These are phyloP conservation scores for Ailanthus altissimus DNA, from an alignment of 345 rosid species.

Conservation along the genomic window DNA sequence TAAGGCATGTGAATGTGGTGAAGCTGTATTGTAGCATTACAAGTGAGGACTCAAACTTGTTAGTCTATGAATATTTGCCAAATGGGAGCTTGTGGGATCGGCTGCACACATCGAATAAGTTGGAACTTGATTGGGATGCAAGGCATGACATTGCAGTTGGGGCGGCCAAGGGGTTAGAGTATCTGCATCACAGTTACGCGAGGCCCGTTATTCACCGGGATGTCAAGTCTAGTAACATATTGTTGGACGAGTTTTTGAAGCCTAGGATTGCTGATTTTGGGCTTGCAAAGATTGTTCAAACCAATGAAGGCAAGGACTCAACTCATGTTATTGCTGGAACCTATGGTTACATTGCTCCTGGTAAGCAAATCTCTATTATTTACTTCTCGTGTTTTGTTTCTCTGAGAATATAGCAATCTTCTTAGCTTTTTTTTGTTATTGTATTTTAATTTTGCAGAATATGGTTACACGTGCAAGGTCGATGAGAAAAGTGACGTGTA, in stretches of 20 bases:
- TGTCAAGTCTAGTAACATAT: constrained; percentile 84
- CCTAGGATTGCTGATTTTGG: constrained; percentile 97
- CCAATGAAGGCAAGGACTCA: constrained; percentile 51
- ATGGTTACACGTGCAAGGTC: constrained; percentile 80
- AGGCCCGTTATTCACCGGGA: constrained; percentile 80
- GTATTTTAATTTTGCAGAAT: constrained; percentile 50
- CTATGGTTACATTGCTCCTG: constrained; percentile 94
- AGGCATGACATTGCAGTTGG: constrained; percentile 83
- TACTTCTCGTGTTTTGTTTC: background rate
- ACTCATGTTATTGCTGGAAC: constrained; percentile 87
- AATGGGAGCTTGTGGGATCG: constrained; percentile 94
- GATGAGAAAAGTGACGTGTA: constrained; percentile 91
- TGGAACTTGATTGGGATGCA: constrained; percentile 82
- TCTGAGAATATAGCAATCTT: background rate
- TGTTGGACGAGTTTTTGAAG: constrained; percentile 77
- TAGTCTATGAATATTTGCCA: constrained; percentile 89
- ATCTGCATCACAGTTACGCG: constrained; percentile 79
- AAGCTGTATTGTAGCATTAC: constrained; percentile 91
- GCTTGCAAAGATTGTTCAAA: constrained; percentile 82
- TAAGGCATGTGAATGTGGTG: constrained; percentile 89
- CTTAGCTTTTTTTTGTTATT: background rate
- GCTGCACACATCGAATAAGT: constrained; percentile 59
- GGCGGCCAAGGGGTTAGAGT: constrained; percentile 85
- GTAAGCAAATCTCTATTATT: constrained; percentile 34
- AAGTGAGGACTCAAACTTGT: constrained; percentile 83